These are phyloP conservation scores for Groenewaldozyma auringiensis DNA, from an alignment of 1,139 yeast species.

Conservation along the genomic window DNA sequence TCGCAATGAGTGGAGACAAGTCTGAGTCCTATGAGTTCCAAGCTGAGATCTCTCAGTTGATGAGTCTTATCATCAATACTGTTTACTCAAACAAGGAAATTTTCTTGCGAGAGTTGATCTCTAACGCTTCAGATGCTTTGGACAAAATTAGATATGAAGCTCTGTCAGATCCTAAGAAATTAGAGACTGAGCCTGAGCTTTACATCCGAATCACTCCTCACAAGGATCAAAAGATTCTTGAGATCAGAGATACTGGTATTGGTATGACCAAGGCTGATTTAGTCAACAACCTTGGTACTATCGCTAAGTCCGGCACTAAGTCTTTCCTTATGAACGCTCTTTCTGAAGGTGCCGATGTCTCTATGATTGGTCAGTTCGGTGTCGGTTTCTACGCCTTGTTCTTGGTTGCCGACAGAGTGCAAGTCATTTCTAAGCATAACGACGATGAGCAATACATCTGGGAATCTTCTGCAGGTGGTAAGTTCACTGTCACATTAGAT, in stretches of 20 bases:
- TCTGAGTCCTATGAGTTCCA: conserved; percentile 66
- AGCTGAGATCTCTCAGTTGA: conserved; percentile 99
- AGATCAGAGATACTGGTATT: conserved; percentile 98
- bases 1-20: conserved; percentile 18
- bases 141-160: conserved; percentile 98
- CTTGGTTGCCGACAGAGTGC: conserved; percentile 98
- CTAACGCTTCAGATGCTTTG: conserved; percentile 94
- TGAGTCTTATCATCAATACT: conserved; percentile 99
- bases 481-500: conserved; percentile 92
- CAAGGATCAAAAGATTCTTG: conserved; percentile 89
- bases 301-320: conserved; percentile 99
- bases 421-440: conserved; percentile 96
- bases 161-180: conserved; percentile 80
- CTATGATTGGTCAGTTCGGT: conserved; percentile 99
- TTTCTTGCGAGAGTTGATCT: conserved; percentile 97
- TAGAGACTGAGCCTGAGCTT: conserved; percentile 93
- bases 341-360: conserved; percentile 98
- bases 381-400: conserved; percentile 99
- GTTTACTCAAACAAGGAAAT: conserved; percentile 99
- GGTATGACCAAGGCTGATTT: conserved; percentile 99
- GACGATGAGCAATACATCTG: conserved; percentile 99
- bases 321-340: conserved; percentile 95
- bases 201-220: conserved; percentile 96
- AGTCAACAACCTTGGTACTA: conserved; percentile 98
- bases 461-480: conserved; percentile 99